Evolutionary conservation across 805 yeast genomes (phyloP).

Genomic region (Kurtzmaniella fragi): DNA sequence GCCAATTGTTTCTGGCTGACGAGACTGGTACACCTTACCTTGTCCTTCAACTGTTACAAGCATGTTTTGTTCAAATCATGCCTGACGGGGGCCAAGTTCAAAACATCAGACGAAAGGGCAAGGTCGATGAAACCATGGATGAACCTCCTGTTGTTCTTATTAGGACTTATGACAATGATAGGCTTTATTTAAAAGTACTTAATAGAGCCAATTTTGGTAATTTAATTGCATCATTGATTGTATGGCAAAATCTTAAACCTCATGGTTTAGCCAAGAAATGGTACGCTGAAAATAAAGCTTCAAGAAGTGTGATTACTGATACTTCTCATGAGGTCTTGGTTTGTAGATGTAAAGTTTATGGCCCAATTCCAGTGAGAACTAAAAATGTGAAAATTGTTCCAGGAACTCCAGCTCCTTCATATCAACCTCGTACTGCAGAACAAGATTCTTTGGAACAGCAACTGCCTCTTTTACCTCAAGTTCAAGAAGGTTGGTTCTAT

Average conservation of each 20-base stretch:
- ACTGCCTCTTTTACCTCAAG: slow-evolving; percentile 1
- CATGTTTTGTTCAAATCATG: slow-evolving; percentile 34
- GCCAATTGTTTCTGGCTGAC: slow-evolving; percentile 29
- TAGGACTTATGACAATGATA: slow-evolving; percentile 34
- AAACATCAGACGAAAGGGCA: too few species aligned
- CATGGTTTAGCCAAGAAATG: slow-evolving; percentile 53
- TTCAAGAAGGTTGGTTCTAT: slow-evolving; percentile 62
- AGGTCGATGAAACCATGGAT: slow-evolving; percentile 4
- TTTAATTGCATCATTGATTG: slow-evolving; percentile 41
- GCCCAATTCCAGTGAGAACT: slow-evolving; percentile 47
- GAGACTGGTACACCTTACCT: slow-evolving; percentile 24
- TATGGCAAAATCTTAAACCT: slow-evolving; percentile 55
- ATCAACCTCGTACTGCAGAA: slow-evolving; percentile 13
- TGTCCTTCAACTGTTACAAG: slow-evolving; percentile 30
- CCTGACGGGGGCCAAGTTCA: slow-evolving; percentile 12
- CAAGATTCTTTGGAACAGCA: background rate
- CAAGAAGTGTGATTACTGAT: slow-evolving; percentile 1
- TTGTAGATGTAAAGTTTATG: slow-evolving; percentile 62
- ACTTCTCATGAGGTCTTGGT: slow-evolving; percentile 43
- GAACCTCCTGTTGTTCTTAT: slow-evolving; percentile 39
- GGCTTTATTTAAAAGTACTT: slow-evolving; percentile 31
- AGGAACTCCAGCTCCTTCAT: slow-evolving; percentile 35
- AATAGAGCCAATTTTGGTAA: slow-evolving; percentile 35
- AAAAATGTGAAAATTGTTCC: slow-evolving; percentile 32
- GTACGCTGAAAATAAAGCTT: slow-evolving; percentile 33